Evolutionary conservation across 371 early-diverging fungal species (phyloP).

Genomic region (Nosema muscidifuracis): DNA sequence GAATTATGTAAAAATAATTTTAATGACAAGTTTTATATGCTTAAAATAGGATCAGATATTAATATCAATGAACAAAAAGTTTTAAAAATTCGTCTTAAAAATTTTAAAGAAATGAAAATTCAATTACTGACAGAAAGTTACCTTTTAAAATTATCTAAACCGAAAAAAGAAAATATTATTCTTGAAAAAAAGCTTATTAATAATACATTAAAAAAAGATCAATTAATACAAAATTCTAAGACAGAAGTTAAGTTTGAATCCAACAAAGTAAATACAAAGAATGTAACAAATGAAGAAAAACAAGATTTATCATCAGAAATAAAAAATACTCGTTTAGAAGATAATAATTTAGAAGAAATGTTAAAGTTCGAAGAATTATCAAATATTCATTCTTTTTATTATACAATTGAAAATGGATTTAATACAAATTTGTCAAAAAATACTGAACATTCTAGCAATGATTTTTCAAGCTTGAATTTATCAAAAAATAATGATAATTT

Average conservation of each 20-base stretch:
- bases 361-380: neutral
- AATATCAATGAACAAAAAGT: neutral
- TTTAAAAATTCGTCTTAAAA: slow-evolving; percentile 3
- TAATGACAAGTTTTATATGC: neutral
- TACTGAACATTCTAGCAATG: slow-evolving; percentile 1
- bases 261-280: too few relatives aligned
- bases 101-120: slow-evolving; percentile 14
- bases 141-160: slow-evolving; percentile 22
- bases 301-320: neutral
- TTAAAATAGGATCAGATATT: neutral
- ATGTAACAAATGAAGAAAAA: neutral
- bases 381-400: neutral
- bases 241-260: neutral
- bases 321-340: neutral
- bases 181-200: too few relatives aligned
- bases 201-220: neutral
- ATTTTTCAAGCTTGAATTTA: neutral
- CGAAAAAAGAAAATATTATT: neutral
- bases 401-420: neutral
- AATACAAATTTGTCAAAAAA: neutral
- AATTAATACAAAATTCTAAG: neutral
- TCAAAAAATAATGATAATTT: neutral
- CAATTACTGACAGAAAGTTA: neutral
- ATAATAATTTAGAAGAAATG: slow-evolving; percentile 7
- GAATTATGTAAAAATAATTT: slow-evolving; percentile 8